These are phyloP conservation scores for Gyromitra esculenta DNA, from an alignment of 2,329 filamentous ascomycete species.

Conservation along the genomic window DNA sequence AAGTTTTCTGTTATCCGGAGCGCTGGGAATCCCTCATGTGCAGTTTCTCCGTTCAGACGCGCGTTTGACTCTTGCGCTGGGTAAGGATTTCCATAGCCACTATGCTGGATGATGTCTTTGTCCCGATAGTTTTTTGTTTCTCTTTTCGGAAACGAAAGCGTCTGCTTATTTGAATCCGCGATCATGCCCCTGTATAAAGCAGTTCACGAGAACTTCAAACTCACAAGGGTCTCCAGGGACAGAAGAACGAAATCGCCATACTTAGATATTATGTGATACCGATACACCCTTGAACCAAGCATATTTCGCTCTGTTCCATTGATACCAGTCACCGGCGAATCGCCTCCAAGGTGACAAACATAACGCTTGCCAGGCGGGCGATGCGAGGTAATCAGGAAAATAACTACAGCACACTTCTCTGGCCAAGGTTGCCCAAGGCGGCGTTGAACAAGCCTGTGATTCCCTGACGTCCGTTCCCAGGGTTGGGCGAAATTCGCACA, in stretches of 20 bases:
- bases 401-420: not conserved
- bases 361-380: not conserved
- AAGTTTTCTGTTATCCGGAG: not conserved
- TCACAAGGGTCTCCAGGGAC: not conserved
- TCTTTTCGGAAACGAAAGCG: not conserved
- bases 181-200: not conserved
- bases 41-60: not conserved
- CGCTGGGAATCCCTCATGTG: not conserved
- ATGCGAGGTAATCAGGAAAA: constrained; percentile 25
- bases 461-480: not conserved
- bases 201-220: not conserved
- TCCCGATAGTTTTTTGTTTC: not conserved
- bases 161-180: not conserved
- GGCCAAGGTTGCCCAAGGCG: not conserved
- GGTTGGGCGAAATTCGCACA: not conserved
- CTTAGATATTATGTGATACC: too few species aligned
- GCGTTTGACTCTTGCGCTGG: not conserved
- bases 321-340: not conserved
- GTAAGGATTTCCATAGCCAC: not conserved
- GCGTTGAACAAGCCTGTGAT: not conserved
- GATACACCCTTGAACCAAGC: not conserved
- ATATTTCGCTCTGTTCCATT: not conserved
- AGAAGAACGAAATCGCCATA: too few species aligned
- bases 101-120: not conserved
- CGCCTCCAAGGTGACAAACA: not conserved